Evolutionary conservation across 192 early-diverging fungal genomes (phyloP).

Genomic region (Dissophora ornata): DNA sequence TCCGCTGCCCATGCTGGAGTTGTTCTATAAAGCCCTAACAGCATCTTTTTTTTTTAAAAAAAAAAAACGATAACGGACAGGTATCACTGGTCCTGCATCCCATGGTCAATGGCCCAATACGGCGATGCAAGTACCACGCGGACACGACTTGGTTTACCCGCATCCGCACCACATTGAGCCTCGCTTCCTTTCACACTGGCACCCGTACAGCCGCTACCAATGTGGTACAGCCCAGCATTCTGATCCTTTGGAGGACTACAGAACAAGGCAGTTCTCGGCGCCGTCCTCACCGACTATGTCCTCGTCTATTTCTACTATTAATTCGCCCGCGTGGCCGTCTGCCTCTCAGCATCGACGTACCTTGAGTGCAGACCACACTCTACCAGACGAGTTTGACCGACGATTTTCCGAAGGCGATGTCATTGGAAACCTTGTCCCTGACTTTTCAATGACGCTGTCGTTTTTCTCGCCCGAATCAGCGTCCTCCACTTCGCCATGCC

Average conservation of each 20-base stretch:
- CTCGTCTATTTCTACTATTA: not conserved
- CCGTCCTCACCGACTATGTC: slow-evolving; percentile 21
- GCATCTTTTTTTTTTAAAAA: too few species aligned
- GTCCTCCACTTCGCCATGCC: not conserved
- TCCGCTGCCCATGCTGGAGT: too few species aligned
- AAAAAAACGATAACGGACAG: too few species aligned
- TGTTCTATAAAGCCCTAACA: too few species aligned
- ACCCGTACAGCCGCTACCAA: slow-evolving; percentile 17
- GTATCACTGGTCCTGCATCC: not conserved
- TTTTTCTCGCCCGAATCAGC: slow-evolving; percentile 4
- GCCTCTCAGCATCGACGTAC: slow-evolving; percentile 27
- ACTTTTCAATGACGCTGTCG: slow-evolving; percentile 8
- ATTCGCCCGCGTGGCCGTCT: not conserved
- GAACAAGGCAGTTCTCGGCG: slow-evolving; percentile 14
- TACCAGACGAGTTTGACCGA: slow-evolving; percentile 19
- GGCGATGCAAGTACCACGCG: not conserved
- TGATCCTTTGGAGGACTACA: not conserved
- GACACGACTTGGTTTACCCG: not conserved
- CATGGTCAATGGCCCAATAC: not conserved
- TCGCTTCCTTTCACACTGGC: slow-evolving; percentile 20
- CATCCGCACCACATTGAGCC: slow-evolving; percentile 5
- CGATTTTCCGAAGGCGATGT: slow-evolving; percentile 36
- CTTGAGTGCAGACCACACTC: slow-evolving; percentile 7
- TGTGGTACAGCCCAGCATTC: not conserved
- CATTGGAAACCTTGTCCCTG: slow-evolving; percentile 15